These are phyloP conservation scores for Saccharomycopsis sp. DNA, from an alignment of 805 yeast species.

Conservation along the genomic window DNA sequence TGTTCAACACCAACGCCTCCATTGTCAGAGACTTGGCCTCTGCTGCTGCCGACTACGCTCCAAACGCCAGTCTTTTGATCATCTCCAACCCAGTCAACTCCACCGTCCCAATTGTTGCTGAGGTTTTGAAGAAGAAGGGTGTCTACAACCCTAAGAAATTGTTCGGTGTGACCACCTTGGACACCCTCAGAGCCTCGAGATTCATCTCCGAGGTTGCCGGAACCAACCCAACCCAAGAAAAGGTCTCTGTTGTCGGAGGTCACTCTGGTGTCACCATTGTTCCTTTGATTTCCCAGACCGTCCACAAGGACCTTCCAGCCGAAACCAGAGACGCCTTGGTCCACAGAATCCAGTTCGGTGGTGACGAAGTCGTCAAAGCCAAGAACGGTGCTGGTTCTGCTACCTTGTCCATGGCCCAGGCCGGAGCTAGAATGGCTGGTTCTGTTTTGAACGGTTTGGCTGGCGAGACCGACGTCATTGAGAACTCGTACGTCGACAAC, in stretches of 20 bases:
- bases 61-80: conserved; percentile 58
- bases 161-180: conserved; percentile 80
- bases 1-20: conserved; percentile 77
- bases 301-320: conserved; percentile 37
- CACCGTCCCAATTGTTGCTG: conserved; percentile 78
- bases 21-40: conserved; percentile 72
- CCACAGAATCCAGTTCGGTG: conserved; percentile 79
- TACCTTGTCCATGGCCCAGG: conserved; percentile 80
- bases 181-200: conserved; percentile 66
- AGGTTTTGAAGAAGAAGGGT: conserved; percentile 65
- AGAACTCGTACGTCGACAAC: conserved; percentile 69
- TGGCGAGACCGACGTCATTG: conserved; percentile 50
- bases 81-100: conserved; percentile 83
- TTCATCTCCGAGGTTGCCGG: conserved; percentile 54
- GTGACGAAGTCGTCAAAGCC: conserved; percentile 84
- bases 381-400: conserved; percentile 83
- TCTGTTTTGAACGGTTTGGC: conserved; percentile 50
- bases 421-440: conserved; percentile 71
- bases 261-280: conserved; percentile 81
- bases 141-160: conserved; percentile 69
- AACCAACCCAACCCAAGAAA: conserved; percentile 51
- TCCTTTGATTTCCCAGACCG: conserved; percentile 61
- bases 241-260: conserved; percentile 75
- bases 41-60: conserved; percentile 59
- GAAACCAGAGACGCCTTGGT: conserved; percentile 52